Evolutionary conservation across 345 rosid genomes (phyloP).

Genomic region (Brassica carinata): DNA sequence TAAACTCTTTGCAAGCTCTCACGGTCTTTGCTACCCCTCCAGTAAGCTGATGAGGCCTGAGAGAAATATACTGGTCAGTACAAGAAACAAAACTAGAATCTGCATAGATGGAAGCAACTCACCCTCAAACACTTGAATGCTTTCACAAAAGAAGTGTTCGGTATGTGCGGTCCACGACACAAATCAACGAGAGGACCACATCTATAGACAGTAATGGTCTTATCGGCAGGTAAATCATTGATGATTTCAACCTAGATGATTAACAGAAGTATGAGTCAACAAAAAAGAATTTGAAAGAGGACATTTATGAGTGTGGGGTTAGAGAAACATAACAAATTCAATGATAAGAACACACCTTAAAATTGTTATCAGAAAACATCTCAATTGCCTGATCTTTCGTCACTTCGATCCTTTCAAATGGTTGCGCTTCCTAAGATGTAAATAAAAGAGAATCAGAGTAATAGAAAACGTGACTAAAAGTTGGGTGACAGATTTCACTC

Average conservation of each 20-base stretch:
- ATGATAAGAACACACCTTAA: constrained; percentile 60
- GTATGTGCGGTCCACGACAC: constrained; percentile 99
- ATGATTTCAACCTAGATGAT: constrained; percentile 84
- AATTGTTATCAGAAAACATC: constrained; percentile 84
- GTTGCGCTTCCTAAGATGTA: constrained; percentile 70
- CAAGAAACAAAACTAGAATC: constrained; percentile 23
- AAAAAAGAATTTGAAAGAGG: neutral
- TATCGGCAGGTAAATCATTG: constrained; percentile 77
- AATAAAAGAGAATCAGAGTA: neutral
- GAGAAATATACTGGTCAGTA: constrained; percentile 13
- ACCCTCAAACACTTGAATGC: constrained; percentile 95
- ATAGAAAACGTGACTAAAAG: neutral
- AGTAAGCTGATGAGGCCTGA: constrained; percentile 98
- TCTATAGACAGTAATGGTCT: constrained; percentile 93
- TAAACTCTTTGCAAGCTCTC: constrained; percentile 98
- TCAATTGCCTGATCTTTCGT: constrained; percentile 85
- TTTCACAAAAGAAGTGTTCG: constrained; percentile 93
- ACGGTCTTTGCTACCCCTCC: constrained; percentile 89
- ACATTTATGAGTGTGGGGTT: constrained; percentile 7
- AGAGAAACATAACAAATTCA: constrained; percentile 4
- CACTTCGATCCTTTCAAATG: constrained; percentile 97
- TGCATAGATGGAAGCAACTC: constrained; percentile 6
- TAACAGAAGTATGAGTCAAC: constrained; percentile 20
- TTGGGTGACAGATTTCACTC: neutral
- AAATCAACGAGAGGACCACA: constrained; percentile 96